Evolutionary conservation across 225 moss, liverwort and hornwort species (phyloP).

Genomic region (Polytrichum commune): DNA sequence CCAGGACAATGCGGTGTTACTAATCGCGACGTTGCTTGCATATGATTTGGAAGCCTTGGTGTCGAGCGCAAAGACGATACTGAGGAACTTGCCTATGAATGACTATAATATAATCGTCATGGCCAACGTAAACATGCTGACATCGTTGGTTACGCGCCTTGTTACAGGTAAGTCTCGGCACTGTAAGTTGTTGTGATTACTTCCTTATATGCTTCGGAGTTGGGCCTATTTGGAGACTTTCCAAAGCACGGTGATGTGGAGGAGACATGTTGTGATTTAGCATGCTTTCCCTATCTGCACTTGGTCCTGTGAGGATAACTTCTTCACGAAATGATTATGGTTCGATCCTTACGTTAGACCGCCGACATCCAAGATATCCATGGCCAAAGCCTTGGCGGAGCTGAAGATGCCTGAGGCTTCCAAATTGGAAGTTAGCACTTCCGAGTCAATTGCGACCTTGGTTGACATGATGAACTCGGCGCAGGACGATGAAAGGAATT

Average conservation of each 20-base stretch:
- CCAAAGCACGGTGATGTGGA: too few relatives aligned
- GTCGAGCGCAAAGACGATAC: constrained; percentile 25
- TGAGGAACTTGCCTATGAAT: constrained; percentile 42
- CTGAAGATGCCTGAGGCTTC: constrained; percentile 44
- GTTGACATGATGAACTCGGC: constrained; percentile 36
- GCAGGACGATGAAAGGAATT: constrained; percentile 33
- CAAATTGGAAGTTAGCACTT: constrained; percentile 32
- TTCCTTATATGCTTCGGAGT: not conserved
- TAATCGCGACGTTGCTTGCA: constrained; percentile 40
- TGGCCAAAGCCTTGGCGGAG: constrained; percentile 45
- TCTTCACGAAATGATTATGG: not conserved
- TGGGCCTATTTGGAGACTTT: too few relatives aligned
- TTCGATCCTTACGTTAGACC: constrained; percentile 21
- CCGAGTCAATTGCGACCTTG: constrained; percentile 31
- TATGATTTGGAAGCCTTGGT: constrained; percentile 26
- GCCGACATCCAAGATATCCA: constrained; percentile 27
- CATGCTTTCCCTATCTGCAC: not conserved
- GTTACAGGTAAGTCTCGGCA: constrained; percentile 24
- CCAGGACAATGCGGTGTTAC: constrained; percentile 45
- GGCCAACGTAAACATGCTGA: constrained; percentile 55
- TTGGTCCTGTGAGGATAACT: not conserved
- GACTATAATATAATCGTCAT: constrained; percentile 48
- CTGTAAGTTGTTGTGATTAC: not conserved
- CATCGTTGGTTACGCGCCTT: constrained; percentile 41
- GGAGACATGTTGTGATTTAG: not conserved